These are phyloP conservation scores for Chenopodium album DNA, from an alignment of 148 eudicot species.

Conservation along the genomic window DNA sequence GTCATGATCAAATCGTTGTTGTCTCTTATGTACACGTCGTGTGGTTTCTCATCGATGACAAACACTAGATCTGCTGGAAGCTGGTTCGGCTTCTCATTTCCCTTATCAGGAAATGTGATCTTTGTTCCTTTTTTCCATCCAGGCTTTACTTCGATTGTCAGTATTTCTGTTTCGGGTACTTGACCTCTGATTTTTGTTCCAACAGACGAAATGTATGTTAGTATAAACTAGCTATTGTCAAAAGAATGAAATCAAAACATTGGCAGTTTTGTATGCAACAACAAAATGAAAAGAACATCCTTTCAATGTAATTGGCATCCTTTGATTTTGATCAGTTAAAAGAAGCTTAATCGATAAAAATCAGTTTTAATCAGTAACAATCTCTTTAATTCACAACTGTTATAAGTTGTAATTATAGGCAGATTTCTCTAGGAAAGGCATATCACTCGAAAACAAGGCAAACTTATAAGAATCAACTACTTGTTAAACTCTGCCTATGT, in stretches of 20 bases:
- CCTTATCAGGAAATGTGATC: conserved; percentile 84
- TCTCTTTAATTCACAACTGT: too few species aligned
- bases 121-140: conserved; percentile 97
- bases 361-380: too few species aligned
- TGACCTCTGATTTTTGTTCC: conserved; percentile 32
- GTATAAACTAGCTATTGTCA: neutral
- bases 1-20: conserved; percentile 62
- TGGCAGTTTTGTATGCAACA: neutral
- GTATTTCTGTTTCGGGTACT: conserved; percentile 55
- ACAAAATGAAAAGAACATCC: too few species aligned
- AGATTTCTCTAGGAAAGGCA: too few species aligned
- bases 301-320: too few species aligned
- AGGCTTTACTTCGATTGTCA: conserved; percentile 69
- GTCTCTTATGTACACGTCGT: conserved; percentile 56
- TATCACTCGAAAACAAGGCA: too few species aligned
- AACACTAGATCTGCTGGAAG: conserved; percentile 85
- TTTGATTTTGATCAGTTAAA: too few species aligned
- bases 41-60: conserved; percentile 83
- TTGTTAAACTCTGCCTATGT: too few species aligned
- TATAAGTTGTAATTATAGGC: too few species aligned
- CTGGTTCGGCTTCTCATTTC: conserved; percentile 67
- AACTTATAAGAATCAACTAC: too few species aligned
- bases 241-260: neutral
- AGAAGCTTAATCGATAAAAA: too few species aligned
- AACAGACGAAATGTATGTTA: neutral